phyloP scores from a whole-genome alignment of 2,329 filamentous ascomycete species.

The Samsoniella hepiali region DNA sequence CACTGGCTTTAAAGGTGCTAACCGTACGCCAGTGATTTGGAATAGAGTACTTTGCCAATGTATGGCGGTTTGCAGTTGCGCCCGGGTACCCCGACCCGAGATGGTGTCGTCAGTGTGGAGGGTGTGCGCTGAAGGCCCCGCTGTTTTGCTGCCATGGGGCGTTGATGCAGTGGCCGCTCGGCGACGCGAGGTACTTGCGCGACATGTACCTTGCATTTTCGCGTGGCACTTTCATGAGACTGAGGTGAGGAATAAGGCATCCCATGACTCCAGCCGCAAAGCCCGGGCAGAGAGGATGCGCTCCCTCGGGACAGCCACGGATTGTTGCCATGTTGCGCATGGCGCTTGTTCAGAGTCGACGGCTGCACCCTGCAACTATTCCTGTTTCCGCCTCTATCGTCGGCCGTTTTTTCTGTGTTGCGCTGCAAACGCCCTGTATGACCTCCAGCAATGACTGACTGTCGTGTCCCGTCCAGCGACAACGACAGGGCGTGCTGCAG shows the following conservation, averaged over 20 bases:
- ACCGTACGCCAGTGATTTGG: not conserved
- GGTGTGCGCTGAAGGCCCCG: conserved; percentile 2
- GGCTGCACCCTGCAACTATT: no score
- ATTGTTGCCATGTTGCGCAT: not conserved
- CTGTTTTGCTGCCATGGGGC: conserved; percentile 7
- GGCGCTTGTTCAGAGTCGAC: no score
- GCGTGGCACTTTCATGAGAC: no score
- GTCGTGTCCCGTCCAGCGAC: not conserved
- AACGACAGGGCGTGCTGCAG: not conserved
- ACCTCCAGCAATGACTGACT: not conserved
- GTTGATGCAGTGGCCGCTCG: conserved; percentile 10
- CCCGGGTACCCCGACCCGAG: conserved; percentile 8
- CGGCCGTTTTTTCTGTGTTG: not conserved
- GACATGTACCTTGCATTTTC: not conserved
- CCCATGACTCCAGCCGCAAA: conserved; percentile 16
- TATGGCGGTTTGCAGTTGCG: no score
- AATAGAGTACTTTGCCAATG: not conserved
- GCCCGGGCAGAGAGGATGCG: not conserved
- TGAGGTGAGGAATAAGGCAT: conserved; percentile 7
- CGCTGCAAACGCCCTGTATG: not conserved
- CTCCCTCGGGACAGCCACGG: not conserved
- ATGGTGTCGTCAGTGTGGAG: conserved; percentile 19
- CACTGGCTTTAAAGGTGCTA: not conserved
- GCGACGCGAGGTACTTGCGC: not conserved
- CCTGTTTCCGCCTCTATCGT: no score